Percentiles rank a stretch among this genome's conserved stretches.
phyloP scores from a whole-genome alignment of 2,329 filamentous ascomycete genomes.

The Talaromyces sp. region DNA sequence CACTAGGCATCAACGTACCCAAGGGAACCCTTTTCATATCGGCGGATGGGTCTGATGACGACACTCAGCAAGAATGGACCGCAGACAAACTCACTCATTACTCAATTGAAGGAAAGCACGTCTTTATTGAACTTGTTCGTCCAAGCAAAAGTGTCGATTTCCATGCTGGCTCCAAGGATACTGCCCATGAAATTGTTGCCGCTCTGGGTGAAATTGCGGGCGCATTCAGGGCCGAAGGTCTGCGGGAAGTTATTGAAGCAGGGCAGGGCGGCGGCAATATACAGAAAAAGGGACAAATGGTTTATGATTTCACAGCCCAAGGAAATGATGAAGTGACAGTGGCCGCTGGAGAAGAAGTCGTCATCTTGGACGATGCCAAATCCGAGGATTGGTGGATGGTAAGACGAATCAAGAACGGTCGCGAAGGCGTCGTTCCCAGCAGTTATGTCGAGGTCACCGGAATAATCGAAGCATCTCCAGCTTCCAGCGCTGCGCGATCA shows the following conservation, averaged over 20 bases:
- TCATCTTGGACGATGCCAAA: slow-evolving; percentile 81
- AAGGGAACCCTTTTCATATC: slow-evolving; percentile 87
- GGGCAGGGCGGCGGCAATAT: slow-evolving; percentile 60
- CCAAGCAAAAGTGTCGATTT: slow-evolving; percentile 96
- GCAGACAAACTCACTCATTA: slow-evolving; percentile 96
- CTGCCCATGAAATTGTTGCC: slow-evolving; percentile 85
- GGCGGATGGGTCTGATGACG: slow-evolving; percentile 71
- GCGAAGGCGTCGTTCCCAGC: slow-evolving; percentile 92
- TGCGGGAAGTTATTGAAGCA: slow-evolving; percentile 81
- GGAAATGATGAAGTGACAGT: slow-evolving; percentile 96
- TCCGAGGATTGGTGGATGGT: slow-evolving; percentile 99
- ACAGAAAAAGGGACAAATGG: slow-evolving; percentile 76
- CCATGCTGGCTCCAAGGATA: slow-evolving; percentile 95
- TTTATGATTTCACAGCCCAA: slow-evolving; percentile 96
- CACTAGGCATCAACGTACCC: slow-evolving; percentile 82
- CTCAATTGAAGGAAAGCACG: slow-evolving; percentile 94
- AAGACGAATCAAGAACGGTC: slow-evolving; percentile 79
- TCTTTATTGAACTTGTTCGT: slow-evolving; percentile 86
- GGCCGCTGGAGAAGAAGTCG: slow-evolving; percentile 79
- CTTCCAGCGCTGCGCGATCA: slow-evolving; percentile 58
- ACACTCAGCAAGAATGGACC: slow-evolving; percentile 84
- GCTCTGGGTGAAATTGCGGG: slow-evolving; percentile 86
- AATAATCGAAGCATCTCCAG: slow-evolving; percentile 42
- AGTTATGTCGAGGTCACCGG: slow-evolving; percentile 91
- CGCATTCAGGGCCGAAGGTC: slow-evolving; percentile 69